phyloP scores from a whole-genome alignment of 768 basidiomycete genomes.

The Boletus rubropictus region DNA sequence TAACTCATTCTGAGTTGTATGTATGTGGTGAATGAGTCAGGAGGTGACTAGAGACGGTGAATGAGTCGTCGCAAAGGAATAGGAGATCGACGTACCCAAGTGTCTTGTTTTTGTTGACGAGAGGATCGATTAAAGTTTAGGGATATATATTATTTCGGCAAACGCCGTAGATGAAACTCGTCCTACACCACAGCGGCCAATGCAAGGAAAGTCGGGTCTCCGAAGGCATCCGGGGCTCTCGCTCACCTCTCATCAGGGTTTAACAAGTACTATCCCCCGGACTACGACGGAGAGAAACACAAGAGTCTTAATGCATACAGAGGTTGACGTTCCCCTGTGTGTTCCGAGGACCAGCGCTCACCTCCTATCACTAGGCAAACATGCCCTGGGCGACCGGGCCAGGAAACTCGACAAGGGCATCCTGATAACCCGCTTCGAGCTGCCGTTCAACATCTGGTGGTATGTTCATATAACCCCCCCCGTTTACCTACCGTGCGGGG shows the following conservation, averaged over 20 bases:
- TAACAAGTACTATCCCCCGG: constrained; percentile 77
- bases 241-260: constrained; percentile 42
- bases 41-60: constrained; percentile 56
- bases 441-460: constrained; percentile 98
- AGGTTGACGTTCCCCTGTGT: constrained; percentile 38
- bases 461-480: constrained; percentile 33
- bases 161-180: constrained; percentile 14
- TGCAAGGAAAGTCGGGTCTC: constrained; percentile 37
- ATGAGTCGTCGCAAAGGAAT: not conserved
- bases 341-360: not conserved
- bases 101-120: constrained; percentile 20
- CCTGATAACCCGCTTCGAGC: constrained; percentile 89
- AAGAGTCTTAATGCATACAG: constrained; percentile 66
- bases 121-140: constrained; percentile 32
- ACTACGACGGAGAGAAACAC: constrained; percentile 66
- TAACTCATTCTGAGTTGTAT: constrained; percentile 72
- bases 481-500: not conserved
- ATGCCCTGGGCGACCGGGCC: constrained; percentile 89
- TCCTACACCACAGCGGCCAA: constrained; percentile 12
- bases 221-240: not conserved
- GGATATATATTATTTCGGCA: constrained; percentile 4
- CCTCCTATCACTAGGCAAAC: constrained; percentile 58
- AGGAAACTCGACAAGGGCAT: constrained; percentile 96
- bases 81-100: constrained; percentile 24
- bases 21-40: constrained; percentile 53